Percentiles rank a stretch among this genome's conserved stretches.
phyloP scores from a whole-genome alignment of 2,329 filamentous ascomycete species.

The Colletotrichum abscissum region DNA sequence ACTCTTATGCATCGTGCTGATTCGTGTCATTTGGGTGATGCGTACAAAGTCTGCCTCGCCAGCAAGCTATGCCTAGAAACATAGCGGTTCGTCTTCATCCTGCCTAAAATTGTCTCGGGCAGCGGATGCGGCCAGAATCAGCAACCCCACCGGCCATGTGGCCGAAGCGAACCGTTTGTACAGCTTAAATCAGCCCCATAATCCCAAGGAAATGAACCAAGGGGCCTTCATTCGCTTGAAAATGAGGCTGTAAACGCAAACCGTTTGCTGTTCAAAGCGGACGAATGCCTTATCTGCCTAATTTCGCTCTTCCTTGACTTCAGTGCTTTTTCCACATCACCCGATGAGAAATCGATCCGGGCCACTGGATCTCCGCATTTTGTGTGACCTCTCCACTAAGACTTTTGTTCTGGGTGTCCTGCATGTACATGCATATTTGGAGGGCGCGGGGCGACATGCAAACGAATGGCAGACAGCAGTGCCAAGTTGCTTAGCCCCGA shows the following conservation, averaged over 20 bases:
- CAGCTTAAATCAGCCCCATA: neutral
- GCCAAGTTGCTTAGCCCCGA: constrained; percentile 3
- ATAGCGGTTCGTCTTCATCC: no score
- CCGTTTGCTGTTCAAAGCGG: neutral
- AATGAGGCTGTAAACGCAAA: neutral
- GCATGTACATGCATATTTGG: neutral
- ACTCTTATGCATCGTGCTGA: neutral
- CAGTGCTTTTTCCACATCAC: neutral
- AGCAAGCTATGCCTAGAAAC: neutral
- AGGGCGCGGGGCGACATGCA: neutral
- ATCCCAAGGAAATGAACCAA: neutral
- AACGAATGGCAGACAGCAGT: neutral
- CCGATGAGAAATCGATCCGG: neutral
- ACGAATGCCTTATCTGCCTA: neutral
- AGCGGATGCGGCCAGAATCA: neutral
- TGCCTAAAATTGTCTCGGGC: neutral
- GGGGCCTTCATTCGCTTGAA: neutral
- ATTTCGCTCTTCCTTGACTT: neutral
- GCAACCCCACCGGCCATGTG: neutral
- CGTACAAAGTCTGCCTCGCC: neutral
- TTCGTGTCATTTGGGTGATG: neutral
- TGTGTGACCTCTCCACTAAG: neutral
- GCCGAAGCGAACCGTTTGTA: neutral
- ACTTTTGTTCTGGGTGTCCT: no score
- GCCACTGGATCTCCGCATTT: neutral